Base-by-base conservation (phyloP, 176 grass and related monocot genomes). In the Otatea glauca region DNA sequence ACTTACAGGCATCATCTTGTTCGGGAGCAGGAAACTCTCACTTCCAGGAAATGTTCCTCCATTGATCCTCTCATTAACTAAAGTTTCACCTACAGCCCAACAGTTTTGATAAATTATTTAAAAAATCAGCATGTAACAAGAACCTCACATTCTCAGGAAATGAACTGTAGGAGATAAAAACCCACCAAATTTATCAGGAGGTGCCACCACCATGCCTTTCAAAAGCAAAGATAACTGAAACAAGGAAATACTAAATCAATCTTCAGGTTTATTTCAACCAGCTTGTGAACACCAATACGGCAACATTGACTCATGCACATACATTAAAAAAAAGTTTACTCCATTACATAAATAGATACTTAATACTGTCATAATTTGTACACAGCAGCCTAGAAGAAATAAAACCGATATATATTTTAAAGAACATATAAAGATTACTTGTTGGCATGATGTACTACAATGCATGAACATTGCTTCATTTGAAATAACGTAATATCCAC, bases 1-100 rank as follows among this genome's bases (percentile, higher is more conserved):
- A 92, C 84, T 93, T 88, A 93, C 95, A 82, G 95, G 92, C 95
- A 97, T 97, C 90, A 93, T 88, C 82, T 97, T 97, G 90, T 97
- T 91, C 1, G 92, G 95, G 65, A 97, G 76, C 79, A 90, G 91
- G 64, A 97, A 90, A 85, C 81, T 89, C 48, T 97, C 95, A 90
- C 90, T 91, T 86, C 91, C 95, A 50, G 84, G 90, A 84, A 94
- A 97, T 59, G 84, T 91, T 89, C 95, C 95, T 72, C 92, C 92
- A 59, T 84, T 90, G 17, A 88, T 84, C 88, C 95, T 94, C 85
- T 97, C 92, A 55, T 97, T 88, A 81, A 89, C 37, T 81, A 91
- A 91, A 84, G 87, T 89, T 91, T 94, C 95, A 72, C 92, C 95
- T 97, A 85, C 59, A 89, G 74, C 6, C 44, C 39, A 81, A 77